Evolutionary conservation across 805 yeast species (phyloP).

Genomic region (Teunomyces tritomae): DNA sequence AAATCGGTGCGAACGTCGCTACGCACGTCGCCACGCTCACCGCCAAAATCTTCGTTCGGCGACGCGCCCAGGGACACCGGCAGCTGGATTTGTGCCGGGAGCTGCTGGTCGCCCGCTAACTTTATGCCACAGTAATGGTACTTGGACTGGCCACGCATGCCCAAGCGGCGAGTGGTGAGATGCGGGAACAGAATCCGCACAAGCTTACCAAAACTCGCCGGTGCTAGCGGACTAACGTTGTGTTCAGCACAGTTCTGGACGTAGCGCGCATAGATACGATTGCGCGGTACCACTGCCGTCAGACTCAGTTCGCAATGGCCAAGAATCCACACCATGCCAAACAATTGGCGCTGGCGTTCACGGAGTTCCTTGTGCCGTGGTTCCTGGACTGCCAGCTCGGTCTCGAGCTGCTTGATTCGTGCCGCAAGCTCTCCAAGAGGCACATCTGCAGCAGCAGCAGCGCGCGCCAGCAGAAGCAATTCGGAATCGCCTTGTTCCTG

Average conservation of each 20-base stretch:
- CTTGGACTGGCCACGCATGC: constrained; percentile 77
- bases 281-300: constrained; percentile 43
- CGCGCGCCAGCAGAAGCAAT: constrained; percentile 36
- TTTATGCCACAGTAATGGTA: constrained; percentile 84
- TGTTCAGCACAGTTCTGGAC: constrained; percentile 37
- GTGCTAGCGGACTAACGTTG: constrained; percentile 58
- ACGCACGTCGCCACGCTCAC: neutral
- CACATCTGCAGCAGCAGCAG: constrained; percentile 24
- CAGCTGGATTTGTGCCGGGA: constrained; percentile 2
- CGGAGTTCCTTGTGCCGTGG: constrained; percentile 17
- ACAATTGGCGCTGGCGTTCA: constrained; percentile 69
- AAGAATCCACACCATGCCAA: constrained; percentile 79
- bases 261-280: constrained; percentile 41
- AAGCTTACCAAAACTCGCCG: constrained; percentile 66
- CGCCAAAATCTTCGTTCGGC: neutral
- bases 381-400: constrained; percentile 1
- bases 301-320: constrained; percentile 56
- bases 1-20: neutral
- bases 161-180: constrained; percentile 72
- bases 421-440: constrained; percentile 46
- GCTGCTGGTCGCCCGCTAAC: constrained; percentile 27
- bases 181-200: constrained; percentile 64
- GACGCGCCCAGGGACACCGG: neutral
- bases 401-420: constrained; percentile 37
- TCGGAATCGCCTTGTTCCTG: constrained; percentile 31